phyloP scores from a whole-genome alignment of 2,329 filamentous ascomycete genomes.

The Colletotrichum sp. region DNA sequence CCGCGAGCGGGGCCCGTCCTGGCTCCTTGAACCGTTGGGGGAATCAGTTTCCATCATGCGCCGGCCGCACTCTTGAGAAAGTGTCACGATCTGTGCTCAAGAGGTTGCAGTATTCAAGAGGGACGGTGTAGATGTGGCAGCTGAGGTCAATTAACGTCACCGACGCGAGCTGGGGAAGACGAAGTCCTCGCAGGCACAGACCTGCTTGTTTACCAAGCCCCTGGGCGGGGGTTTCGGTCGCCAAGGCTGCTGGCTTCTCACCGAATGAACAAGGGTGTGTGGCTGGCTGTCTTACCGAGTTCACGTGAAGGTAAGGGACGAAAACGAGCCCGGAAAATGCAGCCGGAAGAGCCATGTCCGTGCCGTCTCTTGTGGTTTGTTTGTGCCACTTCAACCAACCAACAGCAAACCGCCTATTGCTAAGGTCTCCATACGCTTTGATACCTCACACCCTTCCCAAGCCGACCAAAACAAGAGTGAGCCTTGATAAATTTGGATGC shows the following conservation, averaged over 20 bases:
- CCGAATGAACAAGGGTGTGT: neutral
- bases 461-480: neutral
- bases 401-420: neutral
- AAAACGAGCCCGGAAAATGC: neutral
- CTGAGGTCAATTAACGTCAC: neutral
- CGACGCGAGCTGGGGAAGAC: neutral
- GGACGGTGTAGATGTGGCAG: neutral
- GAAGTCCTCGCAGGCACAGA: neutral
- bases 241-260: neutral
- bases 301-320: neutral
- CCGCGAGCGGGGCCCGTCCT: neutral
- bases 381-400: neutral
- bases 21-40: neutral
- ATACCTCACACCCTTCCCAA: neutral
- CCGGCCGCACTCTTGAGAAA: neutral
- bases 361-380: neutral
- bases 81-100: neutral
- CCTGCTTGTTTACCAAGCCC: neutral
- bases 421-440: neutral
- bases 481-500: neutral
- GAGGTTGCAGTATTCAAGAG: neutral
- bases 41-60: neutral
- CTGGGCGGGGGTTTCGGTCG: neutral
- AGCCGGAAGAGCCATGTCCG: neutral
- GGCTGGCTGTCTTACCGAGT: neutral